Conservation (phyloP, 1,284 basidiomycete genomes). For the Tylopilus sp. region DNA sequence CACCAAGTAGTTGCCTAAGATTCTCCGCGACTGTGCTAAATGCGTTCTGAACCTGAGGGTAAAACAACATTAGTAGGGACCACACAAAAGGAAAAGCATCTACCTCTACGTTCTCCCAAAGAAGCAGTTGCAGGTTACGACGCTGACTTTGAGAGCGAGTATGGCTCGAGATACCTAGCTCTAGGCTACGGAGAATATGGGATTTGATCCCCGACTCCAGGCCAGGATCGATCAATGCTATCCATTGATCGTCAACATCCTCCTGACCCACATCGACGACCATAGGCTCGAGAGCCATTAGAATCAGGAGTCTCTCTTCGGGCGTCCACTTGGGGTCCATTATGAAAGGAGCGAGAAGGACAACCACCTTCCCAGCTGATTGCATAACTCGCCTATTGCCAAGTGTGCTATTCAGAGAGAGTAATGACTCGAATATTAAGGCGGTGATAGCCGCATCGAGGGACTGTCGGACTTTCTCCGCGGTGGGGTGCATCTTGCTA, state of each 20-base stretch:
- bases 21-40: constrained; percentile 39
- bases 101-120: constrained; percentile 68
- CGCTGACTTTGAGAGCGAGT: constrained; percentile 15
- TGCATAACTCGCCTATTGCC: constrained; percentile 59
- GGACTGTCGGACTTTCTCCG: constrained; percentile 60
- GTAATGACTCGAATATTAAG: constrained; percentile 64
- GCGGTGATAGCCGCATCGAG: constrained; percentile 67
- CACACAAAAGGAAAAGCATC: background rate
- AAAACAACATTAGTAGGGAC: background rate
- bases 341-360: constrained; percentile 42
- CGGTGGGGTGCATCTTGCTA: constrained; percentile 40
- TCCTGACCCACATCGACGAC: constrained; percentile 33
- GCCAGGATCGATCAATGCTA: constrained; percentile 61
- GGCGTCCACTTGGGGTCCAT: constrained; percentile 50
- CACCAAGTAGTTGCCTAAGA: constrained; percentile 40
- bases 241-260: constrained; percentile 40
- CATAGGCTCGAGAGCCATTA: constrained; percentile 65
- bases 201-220: constrained; percentile 63
- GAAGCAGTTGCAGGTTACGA: constrained; percentile 42
- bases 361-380: constrained; percentile 54
- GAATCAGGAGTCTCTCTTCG: constrained; percentile 58
- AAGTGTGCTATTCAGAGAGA: constrained; percentile 60
- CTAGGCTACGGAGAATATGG: constrained; percentile 43
- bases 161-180: constrained; percentile 13
- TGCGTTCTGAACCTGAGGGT: constrained; percentile 51